Base-by-base conservation (phyloP, 108 stramenopile genomes). In the Nitzschia inconspicua region DNA sequence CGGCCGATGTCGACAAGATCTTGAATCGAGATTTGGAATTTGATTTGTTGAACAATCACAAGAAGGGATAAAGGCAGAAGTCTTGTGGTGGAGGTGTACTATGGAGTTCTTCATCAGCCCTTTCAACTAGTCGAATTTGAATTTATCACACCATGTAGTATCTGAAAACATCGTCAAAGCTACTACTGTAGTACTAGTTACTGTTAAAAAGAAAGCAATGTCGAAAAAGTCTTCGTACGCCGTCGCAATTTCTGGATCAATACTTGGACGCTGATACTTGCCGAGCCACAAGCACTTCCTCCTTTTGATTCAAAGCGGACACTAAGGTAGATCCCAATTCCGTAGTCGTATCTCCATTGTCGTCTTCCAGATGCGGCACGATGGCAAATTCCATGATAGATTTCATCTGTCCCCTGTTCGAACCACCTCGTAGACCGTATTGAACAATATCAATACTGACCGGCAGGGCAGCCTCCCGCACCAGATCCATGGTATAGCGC, bases 21-120 rank as follows among this genome's bases (percentile, higher is more conserved):
- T 43, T 77, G 72, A 76, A 75, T 30, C 60, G 93, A 57, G 84
- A 94, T 60, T 51, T 82, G 43, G 93, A 94, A 70, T 85, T 78
- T 76, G 84, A 82, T 56, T 69, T 85, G 26, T 67, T 92, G 35
- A 89, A 92, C 70, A 73, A 80, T 31, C 74, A 83, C 75, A 92
- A 86, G 59, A 82, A 76, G 68, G 70, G 70, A 51, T 72, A 72
- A 49, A 26, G n/a, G n/a, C n/a, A n/a, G n/a, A n/a, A n/a, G n/a
- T n/a, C 37, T 11, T 39, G n/a, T n/a, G n/a, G n/a, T n/a, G n/a
- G n/a, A n/a, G n/a, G n/a, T n/a, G n/a, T n/a, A n/a, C n/a, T n/a
- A n/a, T n/a, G n/a, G n/a, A n/a, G n/a, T n/a, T n/a, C n/a, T n/a
- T n/a, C n/a, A n/a, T n/a, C n/a, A n/a, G n/a, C n/a, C n/a, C n/a